Base-by-base conservation (phyloP, 2,329 filamentous ascomycete genomes). In the Scopulariopsis brevicaulis region DNA sequence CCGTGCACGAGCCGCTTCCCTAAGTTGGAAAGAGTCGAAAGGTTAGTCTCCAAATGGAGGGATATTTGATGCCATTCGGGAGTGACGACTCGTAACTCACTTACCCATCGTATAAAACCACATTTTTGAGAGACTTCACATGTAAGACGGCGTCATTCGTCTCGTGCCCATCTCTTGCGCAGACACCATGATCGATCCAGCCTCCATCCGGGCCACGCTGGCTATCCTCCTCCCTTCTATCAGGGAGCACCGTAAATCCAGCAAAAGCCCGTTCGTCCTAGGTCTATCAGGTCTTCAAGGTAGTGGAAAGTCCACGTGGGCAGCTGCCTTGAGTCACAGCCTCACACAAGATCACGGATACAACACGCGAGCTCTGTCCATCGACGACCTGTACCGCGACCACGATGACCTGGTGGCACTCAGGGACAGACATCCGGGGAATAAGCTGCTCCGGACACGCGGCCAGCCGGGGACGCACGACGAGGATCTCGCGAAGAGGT, bases 211-310 rank as follows among this genome's bases (percentile, higher is more conserved):
- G 24, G 22, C 55, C 4, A 25, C 35, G 28, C 43, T 57, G 55
- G 43, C 43, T 11, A n/a, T 51, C 43, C 43, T 51, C 25, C 4
- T 57, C 5, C 55, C 55, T n/a, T 46, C 43, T 11, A 51, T 57
- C 24, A 20, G 20, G 48, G 24, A 22, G 12, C 55, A 57, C 32
- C 12, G 25, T 40, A 11, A 57, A 24, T n/a, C 11, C 6, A 51
- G n/a, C 25, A 15, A 14, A 35, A 2, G 32, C 4, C 90, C 91
- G 25, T 89, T 96, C 71, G 83, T 96, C 69, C 79, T 96, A 62
- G 93, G 91, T 52, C 80, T 97, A 65, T 96, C 95, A 65, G 93
- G 92, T 61, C 84, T 96, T 28, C 93, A 96, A 73, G 93, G 93
- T 60, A 87, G 89, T 46, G 93, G 93, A 63, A 96, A 97, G 75